Conservation (phyloP, 108 stramenopile species). For the Cyclotella sp. region DNA sequence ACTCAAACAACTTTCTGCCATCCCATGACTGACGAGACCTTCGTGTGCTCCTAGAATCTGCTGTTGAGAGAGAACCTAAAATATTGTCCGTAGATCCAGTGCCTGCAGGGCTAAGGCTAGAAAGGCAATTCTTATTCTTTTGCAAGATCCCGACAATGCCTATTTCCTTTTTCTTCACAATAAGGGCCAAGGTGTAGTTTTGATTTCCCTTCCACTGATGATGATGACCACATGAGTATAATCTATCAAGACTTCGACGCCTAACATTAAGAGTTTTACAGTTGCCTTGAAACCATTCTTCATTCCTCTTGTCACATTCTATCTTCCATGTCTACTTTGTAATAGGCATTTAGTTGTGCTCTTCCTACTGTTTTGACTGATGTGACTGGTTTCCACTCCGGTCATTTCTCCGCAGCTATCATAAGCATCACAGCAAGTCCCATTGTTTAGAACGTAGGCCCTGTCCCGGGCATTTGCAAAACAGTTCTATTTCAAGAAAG, state of each 20-base stretch:
- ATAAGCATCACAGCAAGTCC: neutral
- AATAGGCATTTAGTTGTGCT: neutral
- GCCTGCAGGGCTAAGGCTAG: neutral
- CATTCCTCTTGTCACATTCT: neutral
- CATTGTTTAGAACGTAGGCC: neutral
- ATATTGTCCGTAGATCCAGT: neutral
- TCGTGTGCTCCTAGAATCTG: neutral
- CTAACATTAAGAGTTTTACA: neutral
- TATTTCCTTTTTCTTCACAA: neutral
- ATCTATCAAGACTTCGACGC: too few relatives aligned
- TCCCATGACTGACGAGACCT: neutral
- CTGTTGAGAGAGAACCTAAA: neutral
- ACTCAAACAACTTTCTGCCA: neutral
- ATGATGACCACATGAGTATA: neutral
- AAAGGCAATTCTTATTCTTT: neutral
- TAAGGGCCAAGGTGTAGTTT: neutral
- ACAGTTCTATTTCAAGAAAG: neutral
- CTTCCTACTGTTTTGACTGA: neutral
- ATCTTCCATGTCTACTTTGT: neutral
- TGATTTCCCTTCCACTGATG: neutral
- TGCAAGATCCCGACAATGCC: neutral
- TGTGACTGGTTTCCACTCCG: neutral
- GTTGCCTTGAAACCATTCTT: neutral
- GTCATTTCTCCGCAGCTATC: neutral
- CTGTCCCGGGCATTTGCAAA: slow-evolving; percentile 4